Base-by-base conservation (phyloP, 75 land plant species). In the Selaginella moellendorffii region DNA sequence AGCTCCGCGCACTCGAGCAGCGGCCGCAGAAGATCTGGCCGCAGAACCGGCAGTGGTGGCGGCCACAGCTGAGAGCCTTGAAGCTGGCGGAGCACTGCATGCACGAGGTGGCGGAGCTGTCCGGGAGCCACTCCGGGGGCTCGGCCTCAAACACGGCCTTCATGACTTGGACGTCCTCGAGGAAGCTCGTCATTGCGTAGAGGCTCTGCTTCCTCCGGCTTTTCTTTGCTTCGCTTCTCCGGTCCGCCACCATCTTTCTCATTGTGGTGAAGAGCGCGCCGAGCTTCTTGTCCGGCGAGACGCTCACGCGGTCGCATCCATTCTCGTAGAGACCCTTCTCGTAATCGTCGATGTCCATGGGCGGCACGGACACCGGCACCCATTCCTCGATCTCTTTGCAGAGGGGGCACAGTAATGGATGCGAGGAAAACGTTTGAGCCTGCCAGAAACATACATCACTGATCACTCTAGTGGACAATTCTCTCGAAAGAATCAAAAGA, bases 351-450 rank as follows among this genome's bases (percentile, higher is more conserved):
- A 59, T 28, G 21, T 58, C 73, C 72, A 68, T 80, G 5, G 97
- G 88, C 20, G 97, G 97, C 54, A 90, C 77, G n/a, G 97, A 83
- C 18, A 95, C 88, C 23, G 99, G 92, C 59, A 95, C 85, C 97
- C 99, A 95, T 2, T 72, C 61, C 18, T 96, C 99, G 27, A 90
- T 86, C 56, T 95, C 99, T 72, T 95, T 36, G 14, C 46, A 36
- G 14, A 36, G 10, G 5, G 46, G 46, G 46, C 46, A 36, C 14
- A 36, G 10, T 5, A 14, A 36, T 36, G n/a, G n/a, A n/a, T n/a
- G n/a, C n/a, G n/a, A n/a, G n/a, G n/a, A n/a, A n/a, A n/a, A n/a
- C n/a, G n/a, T n/a, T n/a, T n/a, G n/a, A n/a, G n/a, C n/a, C n/a
- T n/a, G n/a, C n/a, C n/a, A n/a, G n/a, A n/a, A n/a, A n/a, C n/a